Conservation (phyloP, 805 yeast genomes). For the Candida dendrica region DNA sequence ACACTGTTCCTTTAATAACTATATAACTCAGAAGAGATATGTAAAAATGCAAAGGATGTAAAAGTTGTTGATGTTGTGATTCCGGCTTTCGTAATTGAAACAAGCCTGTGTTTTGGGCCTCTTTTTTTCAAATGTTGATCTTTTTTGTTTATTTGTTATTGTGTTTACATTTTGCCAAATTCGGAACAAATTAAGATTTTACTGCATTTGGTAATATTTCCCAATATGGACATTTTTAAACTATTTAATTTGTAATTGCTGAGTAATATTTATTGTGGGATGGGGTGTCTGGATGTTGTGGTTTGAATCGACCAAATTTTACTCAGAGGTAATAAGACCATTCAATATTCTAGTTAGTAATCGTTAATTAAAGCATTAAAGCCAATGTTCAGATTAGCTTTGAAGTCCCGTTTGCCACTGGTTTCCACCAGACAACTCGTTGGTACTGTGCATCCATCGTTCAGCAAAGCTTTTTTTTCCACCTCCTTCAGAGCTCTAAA, state of each 20-base stretch:
- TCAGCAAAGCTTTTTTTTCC: slow-evolving; percentile 6
- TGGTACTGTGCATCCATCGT: not conserved
- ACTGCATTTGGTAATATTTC: not conserved
- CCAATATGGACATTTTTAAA: not conserved
- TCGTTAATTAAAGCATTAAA: not conserved
- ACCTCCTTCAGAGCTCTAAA: slow-evolving; percentile 11
- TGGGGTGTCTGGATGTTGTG: not conserved
- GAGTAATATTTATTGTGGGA: no score
- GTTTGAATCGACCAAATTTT: not conserved
- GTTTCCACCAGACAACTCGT: not conserved
- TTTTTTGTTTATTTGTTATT: not conserved
- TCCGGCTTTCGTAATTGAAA: no score
- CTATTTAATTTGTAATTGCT: no score
- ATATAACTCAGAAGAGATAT: no score
- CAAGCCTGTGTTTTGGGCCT: not conserved
- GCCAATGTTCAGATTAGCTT: not conserved
- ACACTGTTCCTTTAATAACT: no score
- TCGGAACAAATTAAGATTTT: slow-evolving; percentile 2
- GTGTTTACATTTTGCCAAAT: slow-evolving; percentile 18
- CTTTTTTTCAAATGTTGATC: not conserved
- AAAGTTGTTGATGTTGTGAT: no score
- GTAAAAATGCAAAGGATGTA: no score
- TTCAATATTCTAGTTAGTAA: not conserved
- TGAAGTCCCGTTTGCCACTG: not conserved
- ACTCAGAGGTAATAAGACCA: not conserved